Evolutionary conservation across 441 rosid genomes (phyloP).

Genomic region (Daphne laureola): DNA sequence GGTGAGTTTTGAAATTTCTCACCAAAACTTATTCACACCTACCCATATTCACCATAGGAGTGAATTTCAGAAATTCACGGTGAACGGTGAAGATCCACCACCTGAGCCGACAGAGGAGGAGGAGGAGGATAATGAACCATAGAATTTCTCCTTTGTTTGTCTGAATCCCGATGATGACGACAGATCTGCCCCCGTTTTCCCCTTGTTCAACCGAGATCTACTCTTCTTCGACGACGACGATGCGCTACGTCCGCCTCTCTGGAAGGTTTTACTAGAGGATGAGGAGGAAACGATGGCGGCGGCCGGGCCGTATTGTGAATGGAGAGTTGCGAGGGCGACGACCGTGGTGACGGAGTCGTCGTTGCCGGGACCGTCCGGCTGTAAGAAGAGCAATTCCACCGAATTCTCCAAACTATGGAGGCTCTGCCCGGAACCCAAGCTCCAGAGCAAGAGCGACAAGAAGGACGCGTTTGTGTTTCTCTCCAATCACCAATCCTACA

Average conservation of each 20-base stretch:
- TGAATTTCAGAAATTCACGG: no score
- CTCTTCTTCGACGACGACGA: slow-evolving; percentile 18
- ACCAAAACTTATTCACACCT: no score
- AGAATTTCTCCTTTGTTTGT: slow-evolving; percentile 67
- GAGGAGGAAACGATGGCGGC: slow-evolving; percentile 11
- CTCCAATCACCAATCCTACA: slow-evolving; percentile 12
- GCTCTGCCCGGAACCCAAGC: slow-evolving; percentile 38
- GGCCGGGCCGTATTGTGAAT: slow-evolving; percentile 37
- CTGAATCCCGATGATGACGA: slow-evolving; percentile 30
- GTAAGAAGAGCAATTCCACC: slow-evolving; percentile 85
- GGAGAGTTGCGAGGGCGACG: slow-evolving; percentile 43
- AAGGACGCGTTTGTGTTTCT: slow-evolving; percentile 69
- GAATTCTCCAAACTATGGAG: slow-evolving; percentile 85
- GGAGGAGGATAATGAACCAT: slow-evolving; percentile 28
- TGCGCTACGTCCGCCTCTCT: slow-evolving; percentile 35
- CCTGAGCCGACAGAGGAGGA: no score
- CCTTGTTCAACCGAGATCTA: slow-evolving; percentile 50
- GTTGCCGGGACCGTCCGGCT: slow-evolving; percentile 36
- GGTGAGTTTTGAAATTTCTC: no score
- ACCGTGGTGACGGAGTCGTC: slow-evolving; percentile 32
- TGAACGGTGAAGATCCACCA: no score
- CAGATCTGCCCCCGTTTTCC: slow-evolving; percentile 56
- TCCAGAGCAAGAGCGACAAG: slow-evolving; percentile 78
- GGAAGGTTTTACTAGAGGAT: slow-evolving; percentile 49
- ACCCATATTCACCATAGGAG: no score